Conservation (phyloP, 441 rosid species). For the Jatropha podagrica region DNA sequence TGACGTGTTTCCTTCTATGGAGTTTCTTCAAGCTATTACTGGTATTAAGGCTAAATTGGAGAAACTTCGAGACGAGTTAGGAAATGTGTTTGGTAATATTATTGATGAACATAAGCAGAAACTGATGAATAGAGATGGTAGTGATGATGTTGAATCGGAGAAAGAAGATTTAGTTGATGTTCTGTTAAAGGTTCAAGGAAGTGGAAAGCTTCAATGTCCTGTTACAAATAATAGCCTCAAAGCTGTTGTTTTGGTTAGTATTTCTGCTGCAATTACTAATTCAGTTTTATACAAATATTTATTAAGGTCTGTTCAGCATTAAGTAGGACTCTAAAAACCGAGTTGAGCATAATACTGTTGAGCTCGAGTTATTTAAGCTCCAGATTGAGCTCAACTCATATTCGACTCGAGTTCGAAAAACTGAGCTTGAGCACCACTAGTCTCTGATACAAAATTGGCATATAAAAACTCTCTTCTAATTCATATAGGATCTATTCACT, state of each 20-base stretch:
- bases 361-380: too few species aligned
- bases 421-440: too few species aligned
- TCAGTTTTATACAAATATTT: neutral
- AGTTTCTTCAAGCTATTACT: conserved; percentile 21
- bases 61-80: conserved; percentile 12
- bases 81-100: conserved; percentile 17
- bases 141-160: neutral
- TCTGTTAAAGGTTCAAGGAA: conserved; percentile 23
- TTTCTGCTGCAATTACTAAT: neutral
- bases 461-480: neutral
- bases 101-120: conserved; percentile 20
- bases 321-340: too few species aligned
- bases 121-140: neutral
- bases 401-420: too few species aligned
- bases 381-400: too few species aligned
- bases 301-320: too few species aligned
- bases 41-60: conserved; percentile 16
- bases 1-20: conserved; percentile 27
- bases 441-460: neutral
- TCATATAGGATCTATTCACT: conserved; percentile 46
- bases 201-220: conserved; percentile 19
- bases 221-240: conserved; percentile 17
- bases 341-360: too few species aligned
- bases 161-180: conserved; percentile 30
- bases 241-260: conserved; percentile 24